Base-by-base conservation (phyloP, 225 moss, liverwort and hornwort genomes). In the Pseudoscleropodium purum region DNA sequence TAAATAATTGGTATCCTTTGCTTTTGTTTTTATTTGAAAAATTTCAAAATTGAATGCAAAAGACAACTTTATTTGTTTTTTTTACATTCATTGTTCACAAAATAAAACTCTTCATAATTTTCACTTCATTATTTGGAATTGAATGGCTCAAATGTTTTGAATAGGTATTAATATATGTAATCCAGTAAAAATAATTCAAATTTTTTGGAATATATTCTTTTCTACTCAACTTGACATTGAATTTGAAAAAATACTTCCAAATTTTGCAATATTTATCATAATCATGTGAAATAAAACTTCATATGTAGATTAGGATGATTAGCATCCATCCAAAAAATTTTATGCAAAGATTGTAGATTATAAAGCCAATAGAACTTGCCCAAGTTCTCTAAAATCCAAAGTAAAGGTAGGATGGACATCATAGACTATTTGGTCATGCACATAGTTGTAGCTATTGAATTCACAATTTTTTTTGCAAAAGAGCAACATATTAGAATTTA, bases 401-500 rank as follows among this genome's bases (percentile, higher is more conserved):
- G 14, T 39, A 5, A 41, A 25, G 5, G 24, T 70, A n/a, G n/a
- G 23, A n/a, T n/a, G 13, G 0, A 13, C 24, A 39, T 24, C 4
- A 0, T 69, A 2, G 23, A 69, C 2, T n/a, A 4, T 13, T 69
- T n/a, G 13, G 13, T 69, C 7, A n/a, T 69, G 0, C 2, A 2
- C 0, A 4, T 39, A 39, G 15, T 5, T n/a, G 2, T 2, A 68
- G 0, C 11, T 8, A 14, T 9, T 41, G 1, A 3, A 41, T 26
- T 68, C 1, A n/a, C 12, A 68, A 21, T 7, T 23, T 39, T 39
- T 13, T 7, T 41, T 25, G 1, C 4, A 24, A 70, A 41, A 25
- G 5, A 41, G 3, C 0, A 0, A 8, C 1, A 70, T 14, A 70
- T 41, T 0, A 25, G 0, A 25, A 8, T 39, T 15, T 70, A 25